Conservation (phyloP, 805 yeast genomes). For the Wilhelminamyces savonicus region DNA sequence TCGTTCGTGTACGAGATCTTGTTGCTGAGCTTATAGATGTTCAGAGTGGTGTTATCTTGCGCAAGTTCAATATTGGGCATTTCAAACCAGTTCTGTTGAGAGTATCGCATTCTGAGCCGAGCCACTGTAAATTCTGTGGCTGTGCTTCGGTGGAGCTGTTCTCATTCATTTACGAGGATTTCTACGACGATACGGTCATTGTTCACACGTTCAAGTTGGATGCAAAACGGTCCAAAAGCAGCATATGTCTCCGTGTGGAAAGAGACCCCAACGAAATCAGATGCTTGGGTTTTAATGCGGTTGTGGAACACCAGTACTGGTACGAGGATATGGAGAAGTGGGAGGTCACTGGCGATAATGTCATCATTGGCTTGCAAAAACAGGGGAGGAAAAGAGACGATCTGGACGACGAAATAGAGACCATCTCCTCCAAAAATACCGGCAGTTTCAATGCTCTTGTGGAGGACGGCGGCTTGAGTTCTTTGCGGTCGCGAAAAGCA, state of each 20-base stretch:
- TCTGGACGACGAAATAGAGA: constrained; percentile 3
- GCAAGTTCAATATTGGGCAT: constrained; percentile 53
- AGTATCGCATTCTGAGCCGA: constrained; percentile 78
- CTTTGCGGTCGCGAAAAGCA: constrained; percentile 13
- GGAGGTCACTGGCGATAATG: constrained; percentile 73
- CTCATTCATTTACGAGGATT: constrained; percentile 65
- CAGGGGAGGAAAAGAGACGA: constrained; percentile 24
- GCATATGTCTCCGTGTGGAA: constrained; percentile 81
- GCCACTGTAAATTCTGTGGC: constrained; percentile 89
- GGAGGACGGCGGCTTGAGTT: constrained; percentile 2
- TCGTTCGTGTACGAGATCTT: constrained; percentile 50
- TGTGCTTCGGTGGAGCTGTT: constrained; percentile 73
- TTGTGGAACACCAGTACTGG: constrained; percentile 65
- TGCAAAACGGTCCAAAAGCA: constrained; percentile 62
- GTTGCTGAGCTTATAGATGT: constrained; percentile 68
- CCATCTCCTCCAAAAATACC: no score
- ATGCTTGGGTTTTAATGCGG: constrained; percentile 79
- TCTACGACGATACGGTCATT: constrained; percentile 49
- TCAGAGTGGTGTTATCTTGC: constrained; percentile 68
- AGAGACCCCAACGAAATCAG: constrained; percentile 90
- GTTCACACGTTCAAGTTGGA: constrained; percentile 71
- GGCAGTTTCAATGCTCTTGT: neutral
- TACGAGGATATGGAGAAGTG: constrained; percentile 64
- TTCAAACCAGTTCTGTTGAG: constrained; percentile 54
- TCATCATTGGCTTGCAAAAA: constrained; percentile 53